phyloP scores from a whole-genome alignment of 176 grass and related monocot species.

The Musa schizocarpa region DNA sequence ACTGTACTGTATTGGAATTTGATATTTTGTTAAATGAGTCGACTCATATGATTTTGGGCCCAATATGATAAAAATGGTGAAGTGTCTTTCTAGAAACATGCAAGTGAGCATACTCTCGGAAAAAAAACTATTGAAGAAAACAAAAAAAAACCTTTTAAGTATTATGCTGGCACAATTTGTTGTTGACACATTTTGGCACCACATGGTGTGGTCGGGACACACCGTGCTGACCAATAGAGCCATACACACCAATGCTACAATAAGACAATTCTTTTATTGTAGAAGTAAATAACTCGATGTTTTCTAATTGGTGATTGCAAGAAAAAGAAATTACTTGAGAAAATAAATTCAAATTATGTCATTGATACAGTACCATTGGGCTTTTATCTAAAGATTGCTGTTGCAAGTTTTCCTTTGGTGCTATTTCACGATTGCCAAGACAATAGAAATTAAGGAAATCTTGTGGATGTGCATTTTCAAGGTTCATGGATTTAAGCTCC shows the following conservation, averaged over 20 bases:
- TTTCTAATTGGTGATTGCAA: not conserved
- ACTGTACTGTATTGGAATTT: not conserved
- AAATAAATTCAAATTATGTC: not conserved
- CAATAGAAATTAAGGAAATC: slow-evolving; percentile 91
- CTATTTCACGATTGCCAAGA: slow-evolving; percentile 59
- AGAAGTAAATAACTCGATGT: not conserved
- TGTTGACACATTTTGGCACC: not conserved
- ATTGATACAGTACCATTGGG: not conserved
- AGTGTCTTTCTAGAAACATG: too few species aligned
- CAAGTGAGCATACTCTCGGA: too few species aligned
- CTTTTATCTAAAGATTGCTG: not conserved
- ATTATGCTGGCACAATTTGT: too few species aligned
- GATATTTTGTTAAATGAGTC: not conserved
- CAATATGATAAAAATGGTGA: not conserved
- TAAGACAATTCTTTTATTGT: not conserved
- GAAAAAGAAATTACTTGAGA: slow-evolving; percentile 2
- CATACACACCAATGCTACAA: not conserved
- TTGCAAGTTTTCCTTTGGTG: too few species aligned
- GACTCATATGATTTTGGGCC: not conserved
- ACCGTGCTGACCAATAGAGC: not conserved
- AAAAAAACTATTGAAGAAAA: too few species aligned
- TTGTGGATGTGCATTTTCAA: slow-evolving; percentile 25
- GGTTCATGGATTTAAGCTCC: not conserved
- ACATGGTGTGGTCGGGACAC: not conserved
- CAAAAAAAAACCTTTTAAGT: too few species aligned